Evolutionary conservation across 345 rosid species (phyloP).

Genomic region (Dipteronia dyeriana): DNA sequence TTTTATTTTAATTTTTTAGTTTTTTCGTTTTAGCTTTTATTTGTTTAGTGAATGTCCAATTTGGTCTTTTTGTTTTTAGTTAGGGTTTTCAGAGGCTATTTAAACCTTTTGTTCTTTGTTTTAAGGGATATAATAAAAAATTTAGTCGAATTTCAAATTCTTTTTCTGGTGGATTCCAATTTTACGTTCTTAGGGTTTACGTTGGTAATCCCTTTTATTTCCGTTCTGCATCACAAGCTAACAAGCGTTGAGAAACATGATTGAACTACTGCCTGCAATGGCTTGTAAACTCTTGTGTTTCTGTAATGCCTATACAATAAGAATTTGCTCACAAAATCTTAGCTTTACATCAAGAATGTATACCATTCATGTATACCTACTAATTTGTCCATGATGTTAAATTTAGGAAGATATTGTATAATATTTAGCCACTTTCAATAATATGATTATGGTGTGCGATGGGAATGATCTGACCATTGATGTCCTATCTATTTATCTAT

Average conservation of each 20-base stretch:
- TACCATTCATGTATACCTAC: not conserved
- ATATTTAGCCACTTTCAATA: not conserved
- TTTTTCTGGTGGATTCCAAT: no score
- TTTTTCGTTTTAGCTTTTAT: no score
- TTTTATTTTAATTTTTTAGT: no score
- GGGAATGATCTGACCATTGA: not conserved
- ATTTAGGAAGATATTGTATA: not conserved
- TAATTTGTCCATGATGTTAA: not conserved
- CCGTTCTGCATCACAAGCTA: no score
- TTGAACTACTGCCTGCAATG: not conserved
- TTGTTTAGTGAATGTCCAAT: no score
- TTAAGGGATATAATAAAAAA: no score
- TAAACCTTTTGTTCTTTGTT: no score
- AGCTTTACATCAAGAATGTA: not conserved
- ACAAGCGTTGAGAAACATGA: conserved; percentile 25
- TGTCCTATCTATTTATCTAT: not conserved
- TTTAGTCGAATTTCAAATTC: no score
- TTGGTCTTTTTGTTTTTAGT: no score
- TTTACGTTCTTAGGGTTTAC: no score
- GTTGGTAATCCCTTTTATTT: no score
- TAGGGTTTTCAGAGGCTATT: no score
- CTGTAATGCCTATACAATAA: not conserved
- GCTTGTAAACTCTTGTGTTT: not conserved
- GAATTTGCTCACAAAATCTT: not conserved
- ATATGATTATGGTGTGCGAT: not conserved